Base-by-base conservation (phyloP, 2,329 filamentous ascomycete species). In the Cladosporium halotolerans region DNA sequence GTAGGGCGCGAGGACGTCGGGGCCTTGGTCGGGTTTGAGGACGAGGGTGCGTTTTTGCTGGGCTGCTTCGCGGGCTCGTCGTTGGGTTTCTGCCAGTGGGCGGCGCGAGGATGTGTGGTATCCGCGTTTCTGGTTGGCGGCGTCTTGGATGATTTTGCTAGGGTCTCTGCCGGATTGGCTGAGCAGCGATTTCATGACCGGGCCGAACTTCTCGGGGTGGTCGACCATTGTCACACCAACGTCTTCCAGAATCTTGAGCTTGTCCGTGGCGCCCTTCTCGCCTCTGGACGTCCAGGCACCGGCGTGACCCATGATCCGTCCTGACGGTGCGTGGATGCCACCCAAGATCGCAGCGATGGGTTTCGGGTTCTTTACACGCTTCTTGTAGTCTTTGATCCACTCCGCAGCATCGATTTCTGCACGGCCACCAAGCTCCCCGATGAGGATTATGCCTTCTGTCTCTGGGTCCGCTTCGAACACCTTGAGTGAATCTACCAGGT, bases 281-380 rank as follows among this genome's bases (percentile, higher is more conserved):
- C 84, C 84, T 6, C 82, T 77, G 1, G 82, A 77, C 50, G 77
- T 75, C 74, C 87, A 88, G 11, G 88, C 88, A 41, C 88, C 88
- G 9, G 87, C 85, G 66, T 92, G 88, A 9, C 88, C 88, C 86
- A 91, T 90, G 41, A 89, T 78, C 18, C 79, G 78, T 11, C 83
- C 83, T 13, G 75, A 72, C 5, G 79, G 77, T n/a, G 84, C 84
- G 57, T 81, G 72, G 45, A 83, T 71, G 4, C 88, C 87, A 31
- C 80, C 86, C 28, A 91, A 76, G 5, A 89, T 73, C 44, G 83
- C 87, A 63, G 85, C 82, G 42, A 91, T 87, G 0, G 88, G 87
- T 81, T 89, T 89, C 0, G 84, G 83, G 50, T 81, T 79, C 28
- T 71, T 60, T 3, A 74, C 76, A 34, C 79, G 76, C 54, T 73